phyloP scores from a whole-genome alignment of 129 eudicot species.

The Arctium minus region DNA sequence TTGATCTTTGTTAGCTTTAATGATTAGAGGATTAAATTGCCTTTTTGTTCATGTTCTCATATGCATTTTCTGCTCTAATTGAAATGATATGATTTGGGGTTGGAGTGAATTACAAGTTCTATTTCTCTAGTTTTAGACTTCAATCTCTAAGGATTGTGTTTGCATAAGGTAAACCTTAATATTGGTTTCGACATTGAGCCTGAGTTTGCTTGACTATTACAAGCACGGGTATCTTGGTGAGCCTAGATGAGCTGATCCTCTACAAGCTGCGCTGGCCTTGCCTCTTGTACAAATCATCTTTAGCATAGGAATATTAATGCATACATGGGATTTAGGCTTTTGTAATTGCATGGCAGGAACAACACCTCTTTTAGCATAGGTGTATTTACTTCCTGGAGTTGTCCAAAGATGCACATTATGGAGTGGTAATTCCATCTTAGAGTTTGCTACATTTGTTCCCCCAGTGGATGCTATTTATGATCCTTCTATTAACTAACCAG shows the following conservation, averaged over 20 bases:
- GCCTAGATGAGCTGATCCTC: not conserved
- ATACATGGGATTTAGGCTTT: no score
- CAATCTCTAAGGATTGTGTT: not conserved
- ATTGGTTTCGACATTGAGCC: conserved; percentile 4
- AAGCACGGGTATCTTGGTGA: not conserved
- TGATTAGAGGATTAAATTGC: not conserved
- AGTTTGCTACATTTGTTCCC: no score
- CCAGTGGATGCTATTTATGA: no score
- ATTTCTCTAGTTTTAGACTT: not conserved
- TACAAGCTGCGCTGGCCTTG: not conserved
- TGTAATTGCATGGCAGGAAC: no score
- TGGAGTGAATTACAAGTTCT: not conserved
- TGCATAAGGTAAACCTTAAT: not conserved
- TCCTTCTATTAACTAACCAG: no score
- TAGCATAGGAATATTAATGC: no score
- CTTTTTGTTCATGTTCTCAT: not conserved
- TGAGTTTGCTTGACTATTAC: not conserved
- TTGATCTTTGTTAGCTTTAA: not conserved
- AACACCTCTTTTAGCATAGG: no score
- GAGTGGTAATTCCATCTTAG: no score
- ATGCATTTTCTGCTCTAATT: not conserved
- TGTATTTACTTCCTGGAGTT: no score
- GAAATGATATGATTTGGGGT: not conserved
- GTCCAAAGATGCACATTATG: no score
- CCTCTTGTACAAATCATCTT: not conserved